Base-by-base conservation (phyloP, 495 filamentous ascomycete species). In the Baudoinia panamericana region DNA sequence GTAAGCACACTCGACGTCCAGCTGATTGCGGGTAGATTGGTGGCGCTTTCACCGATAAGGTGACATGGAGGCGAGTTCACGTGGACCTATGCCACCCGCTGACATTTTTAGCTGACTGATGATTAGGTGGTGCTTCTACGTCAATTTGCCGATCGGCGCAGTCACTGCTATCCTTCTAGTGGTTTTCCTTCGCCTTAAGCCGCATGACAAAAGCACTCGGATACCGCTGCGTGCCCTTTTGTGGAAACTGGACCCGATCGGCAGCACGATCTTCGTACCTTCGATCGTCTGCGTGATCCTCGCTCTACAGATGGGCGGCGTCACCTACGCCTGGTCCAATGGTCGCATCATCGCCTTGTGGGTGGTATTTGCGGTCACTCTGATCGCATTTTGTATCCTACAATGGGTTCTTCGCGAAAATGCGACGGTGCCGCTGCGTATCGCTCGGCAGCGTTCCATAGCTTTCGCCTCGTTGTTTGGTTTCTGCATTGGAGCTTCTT, bases 61-160 rank as follows among this genome's bases (percentile, higher is more conserved):
- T 72, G 8, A 70, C 73, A 0, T 92, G 83, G 84, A 60, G 83
- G n/a, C n/a, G n/a, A n/a, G n/a, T n/a, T n/a, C n/a, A 39, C 87
- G n/a, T n/a, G n/a, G n/a, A n/a, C n/a, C n/a, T n/a, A n/a, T n/a
- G n/a, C n/a, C n/a, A n/a, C n/a, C n/a, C n/a, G n/a, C n/a, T n/a
- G n/a, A n/a, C n/a, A n/a, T n/a, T n/a, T n/a, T n/a, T n/a, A n/a
- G n/a, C n/a, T n/a, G n/a, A n/a, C n/a, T n/a, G n/a, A n/a, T n/a
- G n/a, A n/a, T n/a, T n/a, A n/a, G n/a, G 38, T 88, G 83, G 51
- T 51, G 19, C 29, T 63, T 62, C 49, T 65, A 63, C 39, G 63
- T 65, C 57, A 65, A 63, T 37, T 42, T 65, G 2, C 60, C 60
- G 1, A 56, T 65, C 29, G 62, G 62, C 20, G 60, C 53, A 6